These are phyloP conservation scores for Zygotorulaspora sp. DNA, from an alignment of 805 yeast genomes.

Conservation along the genomic window DNA sequence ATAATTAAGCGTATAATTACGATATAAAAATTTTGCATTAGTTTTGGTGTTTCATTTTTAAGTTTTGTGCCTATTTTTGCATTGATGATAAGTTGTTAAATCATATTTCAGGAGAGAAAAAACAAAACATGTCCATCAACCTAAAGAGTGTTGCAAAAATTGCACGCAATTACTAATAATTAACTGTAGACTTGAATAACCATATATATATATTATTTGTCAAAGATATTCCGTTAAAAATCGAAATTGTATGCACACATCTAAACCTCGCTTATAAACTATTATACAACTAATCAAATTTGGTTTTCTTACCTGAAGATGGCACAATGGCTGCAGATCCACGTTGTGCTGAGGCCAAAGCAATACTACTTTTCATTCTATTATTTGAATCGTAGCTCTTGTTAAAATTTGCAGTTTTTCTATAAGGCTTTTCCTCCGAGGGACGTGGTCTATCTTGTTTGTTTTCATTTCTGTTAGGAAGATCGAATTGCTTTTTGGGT, in stretches of 20 bases:
- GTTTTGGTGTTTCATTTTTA: not conserved
- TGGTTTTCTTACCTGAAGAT: constrained; percentile 82
- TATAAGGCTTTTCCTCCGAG: constrained; percentile 2
- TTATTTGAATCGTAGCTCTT: constrained; percentile 36
- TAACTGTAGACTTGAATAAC: too few relatives aligned
- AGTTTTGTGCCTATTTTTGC: too few relatives aligned
- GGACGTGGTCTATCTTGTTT: not conserved
- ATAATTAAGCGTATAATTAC: too few relatives aligned
- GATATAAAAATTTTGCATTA: constrained; percentile 1
- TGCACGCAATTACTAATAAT: too few relatives aligned
- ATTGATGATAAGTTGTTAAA: too few relatives aligned
- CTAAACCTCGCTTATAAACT: too few relatives aligned
- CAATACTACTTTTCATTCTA: constrained; percentile 72
- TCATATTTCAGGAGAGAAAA: too few relatives aligned
- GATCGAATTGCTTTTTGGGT: constrained; percentile 22
- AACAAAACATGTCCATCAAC: too few relatives aligned
- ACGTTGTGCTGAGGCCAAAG: constrained; percentile 83
- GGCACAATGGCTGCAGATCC: constrained; percentile 85
- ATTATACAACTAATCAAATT: constrained; percentile 46
- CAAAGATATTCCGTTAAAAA: too few relatives aligned
- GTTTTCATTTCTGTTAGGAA: constrained; percentile 16
- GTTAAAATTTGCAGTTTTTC: constrained; percentile 7
- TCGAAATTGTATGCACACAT: too few relatives aligned
- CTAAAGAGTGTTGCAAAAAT: too few relatives aligned
- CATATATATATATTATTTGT: too few relatives aligned